Percentiles rank a stretch among this genome's conserved stretches.
Evolutionary conservation across 257 asterid genomes (phyloP).

Genomic region (Solanum pinnatisectum): DNA sequence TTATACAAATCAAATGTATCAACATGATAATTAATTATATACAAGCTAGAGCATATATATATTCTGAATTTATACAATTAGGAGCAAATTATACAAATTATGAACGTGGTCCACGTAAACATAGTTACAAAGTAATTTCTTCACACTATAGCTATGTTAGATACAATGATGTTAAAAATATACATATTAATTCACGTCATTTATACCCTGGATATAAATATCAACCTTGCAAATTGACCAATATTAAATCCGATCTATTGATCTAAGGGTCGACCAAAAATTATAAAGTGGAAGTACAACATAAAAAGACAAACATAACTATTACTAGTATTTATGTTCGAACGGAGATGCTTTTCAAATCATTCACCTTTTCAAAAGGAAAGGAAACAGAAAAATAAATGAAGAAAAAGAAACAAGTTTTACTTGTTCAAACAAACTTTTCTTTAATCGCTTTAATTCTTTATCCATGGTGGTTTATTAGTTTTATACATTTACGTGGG

Average conservation of each 20-base stretch:
- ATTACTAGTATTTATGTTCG: not conserved
- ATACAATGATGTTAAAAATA: not conserved
- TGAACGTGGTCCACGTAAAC: too few relatives aligned
- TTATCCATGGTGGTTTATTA: not conserved
- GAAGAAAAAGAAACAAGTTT: not conserved
- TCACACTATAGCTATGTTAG: too few relatives aligned
- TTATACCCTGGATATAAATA: not conserved
- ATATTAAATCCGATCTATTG: not conserved
- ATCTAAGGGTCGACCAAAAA: not conserved
- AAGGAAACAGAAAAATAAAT: not conserved
- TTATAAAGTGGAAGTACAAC: not conserved
- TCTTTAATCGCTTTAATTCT: not conserved
- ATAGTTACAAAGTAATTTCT: too few relatives aligned
- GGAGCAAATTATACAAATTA: too few relatives aligned
- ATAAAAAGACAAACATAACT: not conserved
- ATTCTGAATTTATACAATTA: too few relatives aligned
- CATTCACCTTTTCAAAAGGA: not conserved
- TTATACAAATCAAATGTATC: too few relatives aligned
- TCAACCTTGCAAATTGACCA: not conserved
- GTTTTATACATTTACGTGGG: conserved; percentile 4
- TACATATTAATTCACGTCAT: not conserved
- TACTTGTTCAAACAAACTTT: not conserved
- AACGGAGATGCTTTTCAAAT: not conserved
- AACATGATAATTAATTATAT: too few relatives aligned
- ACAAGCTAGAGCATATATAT: too few relatives aligned